Conservation (phyloP, 2,329 filamentous ascomycete species). For the Trichoderma lentiforme region DNA sequence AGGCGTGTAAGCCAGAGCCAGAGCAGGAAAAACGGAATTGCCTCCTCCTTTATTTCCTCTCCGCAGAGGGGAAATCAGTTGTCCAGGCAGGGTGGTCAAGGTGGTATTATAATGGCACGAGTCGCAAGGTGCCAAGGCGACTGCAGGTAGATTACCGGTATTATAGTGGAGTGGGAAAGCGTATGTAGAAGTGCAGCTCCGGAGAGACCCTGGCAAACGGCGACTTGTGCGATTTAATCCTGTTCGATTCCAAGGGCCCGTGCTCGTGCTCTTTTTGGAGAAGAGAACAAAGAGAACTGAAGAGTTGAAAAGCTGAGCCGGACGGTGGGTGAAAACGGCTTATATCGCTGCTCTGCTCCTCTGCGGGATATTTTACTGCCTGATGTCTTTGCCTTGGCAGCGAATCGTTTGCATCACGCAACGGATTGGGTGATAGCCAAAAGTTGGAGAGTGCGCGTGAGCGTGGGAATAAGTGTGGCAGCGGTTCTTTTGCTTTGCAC, state of each 20-base stretch:
- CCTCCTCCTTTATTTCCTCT: slow-evolving; percentile 8
- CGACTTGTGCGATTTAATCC: background rate
- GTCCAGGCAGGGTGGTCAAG: slow-evolving; percentile 4
- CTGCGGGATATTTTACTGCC: background rate
- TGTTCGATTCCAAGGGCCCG: background rate
- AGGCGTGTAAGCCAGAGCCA: background rate
- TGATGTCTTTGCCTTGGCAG: background rate
- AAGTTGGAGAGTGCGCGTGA: slow-evolving; percentile 11
- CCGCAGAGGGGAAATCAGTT: background rate
- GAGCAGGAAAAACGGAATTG: background rate
- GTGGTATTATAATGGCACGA: slow-evolving; percentile 16
- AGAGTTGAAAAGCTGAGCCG: background rate
- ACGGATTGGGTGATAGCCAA: slow-evolving; percentile 3
- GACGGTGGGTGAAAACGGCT: background rate
- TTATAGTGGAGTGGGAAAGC: slow-evolving; percentile 9
- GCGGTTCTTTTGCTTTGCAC: background rate
- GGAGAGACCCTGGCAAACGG: slow-evolving; percentile 7
- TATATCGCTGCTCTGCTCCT: background rate
- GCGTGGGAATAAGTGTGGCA: background rate
- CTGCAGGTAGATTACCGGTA: background rate
- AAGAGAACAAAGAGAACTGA: background rate
- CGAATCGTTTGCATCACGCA: slow-evolving; percentile 13
- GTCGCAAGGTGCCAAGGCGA: slow-evolving; percentile 7
- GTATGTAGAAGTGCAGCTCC: background rate
- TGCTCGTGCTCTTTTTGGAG: background rate